Base-by-base conservation (phyloP, 2,329 filamentous ascomycete genomes). In the Podosphaera leucotricha region DNA sequence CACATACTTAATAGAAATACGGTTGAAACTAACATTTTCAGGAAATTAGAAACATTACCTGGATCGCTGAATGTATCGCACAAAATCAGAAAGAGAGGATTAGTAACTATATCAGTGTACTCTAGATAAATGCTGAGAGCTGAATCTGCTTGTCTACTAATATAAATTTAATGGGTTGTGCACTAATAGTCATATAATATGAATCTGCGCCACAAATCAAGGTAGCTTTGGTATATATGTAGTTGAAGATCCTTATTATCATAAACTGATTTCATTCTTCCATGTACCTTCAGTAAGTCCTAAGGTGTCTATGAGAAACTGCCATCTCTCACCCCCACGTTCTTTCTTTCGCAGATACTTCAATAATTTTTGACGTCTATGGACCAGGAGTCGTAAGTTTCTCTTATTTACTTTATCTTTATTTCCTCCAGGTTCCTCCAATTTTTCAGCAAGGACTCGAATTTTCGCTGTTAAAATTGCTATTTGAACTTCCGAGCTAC, bases 81-180 rank as follows among this genome's bases (percentile, higher is more conserved):
- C 90, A 98, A 65, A 94, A 93, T 67, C 90, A 98, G 65, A 98
- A 98, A 68, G 90, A 98, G 63, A 76, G 90, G 59, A 95, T 98
- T 60, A 81, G 83, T 55, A 98, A 95, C 65, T 98, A 92, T 64
- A 98, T 98, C 61, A 93, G 85, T 64, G 90, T 95, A 49, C 93
- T 98, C 64, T 93, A 64, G 49, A 48, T 22, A 13, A 22, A n/a
- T 19, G 18, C 35, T 38, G 18, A 2, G 16, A 38, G 35, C n/a
- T 8, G 11, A 18, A n/a, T 35, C 8, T 3, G 15, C 11, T 33
- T 15, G 15, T 43, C 15, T 2, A 10, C 15, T 28, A 24, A 30
- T 24, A 16, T 4, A 21, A 28, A 11, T 18, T 7, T 43, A 26
- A 18, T 43, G 6, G 16, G 11, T 35, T 16, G 35, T 30, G 45